Percentiles rank a stretch among this genome's conserved stretches.
phyloP scores from a whole-genome alignment of 352 stramenopile genomes.

The Elongisporangium undulatum region DNA sequence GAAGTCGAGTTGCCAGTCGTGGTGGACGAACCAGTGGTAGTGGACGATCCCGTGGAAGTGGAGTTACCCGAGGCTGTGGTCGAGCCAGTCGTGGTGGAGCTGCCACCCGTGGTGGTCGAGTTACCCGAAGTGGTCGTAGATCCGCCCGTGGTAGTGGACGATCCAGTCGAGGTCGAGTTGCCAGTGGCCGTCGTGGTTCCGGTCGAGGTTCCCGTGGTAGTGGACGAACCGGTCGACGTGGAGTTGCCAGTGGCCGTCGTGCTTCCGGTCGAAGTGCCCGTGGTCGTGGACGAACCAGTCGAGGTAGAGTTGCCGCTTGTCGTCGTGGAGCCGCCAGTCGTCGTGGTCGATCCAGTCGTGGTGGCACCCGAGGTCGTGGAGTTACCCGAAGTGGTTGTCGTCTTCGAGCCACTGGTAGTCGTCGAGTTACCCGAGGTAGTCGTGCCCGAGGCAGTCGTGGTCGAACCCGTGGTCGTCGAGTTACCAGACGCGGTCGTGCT shows the following conservation, averaged over 20 bases:
- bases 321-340: constrained; percentile 5
- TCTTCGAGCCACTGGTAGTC: constrained; percentile 1
- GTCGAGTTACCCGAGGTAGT: constrained; percentile 11
- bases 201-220: constrained; percentile 7
- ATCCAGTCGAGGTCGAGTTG: constrained; percentile 7
- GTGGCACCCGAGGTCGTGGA: constrained; percentile 6
- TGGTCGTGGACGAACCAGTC: constrained; percentile 6
- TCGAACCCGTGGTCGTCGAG: constrained; percentile 13
- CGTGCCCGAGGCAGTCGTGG: constrained; percentile 20
- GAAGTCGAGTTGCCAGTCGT: background rate
- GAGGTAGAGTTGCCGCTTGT: constrained; percentile 6
- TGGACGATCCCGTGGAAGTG: constrained; percentile 3
- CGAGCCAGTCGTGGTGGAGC: constrained; percentile 1
- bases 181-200: background rate
- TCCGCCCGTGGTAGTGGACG: constrained; percentile 11
- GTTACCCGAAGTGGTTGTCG: constrained; percentile 1
- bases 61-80: constrained; percentile 3
- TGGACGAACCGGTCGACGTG: constrained; percentile 6
- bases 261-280: constrained; percentile 4
- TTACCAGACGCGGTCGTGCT: constrained; percentile 11
- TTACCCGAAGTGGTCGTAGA: constrained; percentile 5
- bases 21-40: background rate
- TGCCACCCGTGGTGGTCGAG: constrained; percentile 10
- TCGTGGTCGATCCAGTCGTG: constrained; percentile 6
- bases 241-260: constrained; percentile 12